Conservation (phyloP, 495 filamentous ascomycete genomes). For the Neurospora sp. region DNA sequence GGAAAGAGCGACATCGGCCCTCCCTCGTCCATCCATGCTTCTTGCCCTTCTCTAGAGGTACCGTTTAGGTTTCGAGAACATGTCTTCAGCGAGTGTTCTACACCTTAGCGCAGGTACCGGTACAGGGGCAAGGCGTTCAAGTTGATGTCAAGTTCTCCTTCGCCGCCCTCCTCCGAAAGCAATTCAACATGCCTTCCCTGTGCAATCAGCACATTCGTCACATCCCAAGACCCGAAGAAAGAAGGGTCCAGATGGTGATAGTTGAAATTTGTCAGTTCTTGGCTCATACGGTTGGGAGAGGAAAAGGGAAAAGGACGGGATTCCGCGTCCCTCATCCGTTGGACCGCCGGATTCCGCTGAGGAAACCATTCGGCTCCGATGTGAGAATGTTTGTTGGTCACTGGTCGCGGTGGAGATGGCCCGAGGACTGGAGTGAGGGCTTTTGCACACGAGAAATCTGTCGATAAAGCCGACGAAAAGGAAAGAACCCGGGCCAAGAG, state of each 20-base stretch:
- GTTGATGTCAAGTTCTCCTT: not conserved
- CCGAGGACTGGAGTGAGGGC: not conserved
- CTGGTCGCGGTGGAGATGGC: not conserved
- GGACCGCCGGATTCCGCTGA: not conserved
- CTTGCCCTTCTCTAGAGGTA: not conserved
- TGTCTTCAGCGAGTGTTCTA: not conserved
- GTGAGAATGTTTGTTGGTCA: not conserved
- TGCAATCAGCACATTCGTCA: not conserved
- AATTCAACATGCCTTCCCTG: not conserved
- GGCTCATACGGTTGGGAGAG: not conserved
- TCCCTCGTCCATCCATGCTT: not conserved
- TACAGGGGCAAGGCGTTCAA: not conserved
- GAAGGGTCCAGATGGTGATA: not conserved
- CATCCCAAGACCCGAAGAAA: not conserved
- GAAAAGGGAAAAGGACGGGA: not conserved
- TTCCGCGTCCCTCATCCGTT: not conserved
- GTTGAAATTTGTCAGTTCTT: not conserved
- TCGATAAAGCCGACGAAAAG: not conserved
- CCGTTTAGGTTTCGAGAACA: not conserved
- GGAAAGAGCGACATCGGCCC: not conserved
- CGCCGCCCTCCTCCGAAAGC: not conserved
- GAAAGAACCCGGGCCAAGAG: not conserved
- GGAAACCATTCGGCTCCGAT: not conserved
- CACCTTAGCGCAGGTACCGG: not conserved
- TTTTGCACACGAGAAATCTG: not conserved